Conservation (phyloP, 768 basidiomycete genomes). For the Trametes elegans region DNA sequence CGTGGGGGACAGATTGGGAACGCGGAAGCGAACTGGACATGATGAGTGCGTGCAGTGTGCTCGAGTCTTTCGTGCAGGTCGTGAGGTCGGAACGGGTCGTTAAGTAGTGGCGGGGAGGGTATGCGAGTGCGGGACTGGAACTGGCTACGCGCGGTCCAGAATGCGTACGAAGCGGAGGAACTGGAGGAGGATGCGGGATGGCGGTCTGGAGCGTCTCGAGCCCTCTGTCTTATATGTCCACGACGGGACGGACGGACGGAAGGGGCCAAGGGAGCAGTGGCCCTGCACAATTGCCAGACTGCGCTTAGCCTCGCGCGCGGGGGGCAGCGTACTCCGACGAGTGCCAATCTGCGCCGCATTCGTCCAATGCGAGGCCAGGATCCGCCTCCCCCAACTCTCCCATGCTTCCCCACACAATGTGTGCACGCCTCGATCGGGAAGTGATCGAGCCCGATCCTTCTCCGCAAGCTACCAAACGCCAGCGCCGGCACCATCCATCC, state of each 20-base stretch:
- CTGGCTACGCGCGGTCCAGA: conserved; percentile 5
- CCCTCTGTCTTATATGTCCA: conserved; percentile 2
- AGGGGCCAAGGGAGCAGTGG: too few relatives aligned
- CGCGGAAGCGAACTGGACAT: conserved; percentile 34
- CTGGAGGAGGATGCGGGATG: background rate
- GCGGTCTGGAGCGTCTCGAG: background rate
- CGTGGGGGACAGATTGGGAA: conserved; percentile 31
- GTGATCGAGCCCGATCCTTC: background rate
- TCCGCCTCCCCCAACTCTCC: conserved; percentile 16
- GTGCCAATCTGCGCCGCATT: background rate
- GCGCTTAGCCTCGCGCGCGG: too few relatives aligned
- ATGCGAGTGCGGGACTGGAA: conserved; percentile 8
- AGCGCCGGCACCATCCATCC: background rate
- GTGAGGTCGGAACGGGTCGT: conserved; percentile 3
- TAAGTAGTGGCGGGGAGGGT: background rate
- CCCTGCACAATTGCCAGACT: too few relatives aligned
- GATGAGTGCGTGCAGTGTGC: background rate
- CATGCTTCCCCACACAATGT: conserved; percentile 7
- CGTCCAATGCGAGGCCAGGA: background rate
- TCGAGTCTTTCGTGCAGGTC: conserved; percentile 2
- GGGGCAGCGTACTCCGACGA: too few relatives aligned
- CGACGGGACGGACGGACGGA: too few relatives aligned
- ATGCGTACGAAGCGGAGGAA: background rate
- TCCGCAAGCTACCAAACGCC: background rate
- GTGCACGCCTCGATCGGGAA: background rate